Evolutionary conservation across 257 asterid genomes (phyloP).

Genomic region (Handroanthus guayacan): DNA sequence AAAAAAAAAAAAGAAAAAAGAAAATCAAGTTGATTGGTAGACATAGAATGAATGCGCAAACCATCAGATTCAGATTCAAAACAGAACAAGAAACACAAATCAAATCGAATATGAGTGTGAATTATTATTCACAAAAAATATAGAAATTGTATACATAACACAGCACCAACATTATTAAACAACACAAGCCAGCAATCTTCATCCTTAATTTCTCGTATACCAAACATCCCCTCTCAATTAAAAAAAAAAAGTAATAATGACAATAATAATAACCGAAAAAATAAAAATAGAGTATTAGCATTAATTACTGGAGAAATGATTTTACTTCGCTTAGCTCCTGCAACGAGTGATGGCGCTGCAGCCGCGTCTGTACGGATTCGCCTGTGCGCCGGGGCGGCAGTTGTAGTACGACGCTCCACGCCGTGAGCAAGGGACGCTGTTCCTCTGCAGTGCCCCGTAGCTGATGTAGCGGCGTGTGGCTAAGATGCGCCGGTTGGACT

Average conservation of each 20-base stretch:
- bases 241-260: not conserved
- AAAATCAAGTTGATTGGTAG: not conserved
- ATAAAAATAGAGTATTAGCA: conserved; percentile 1
- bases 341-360: conserved; percentile 94
- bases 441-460: conserved; percentile 93
- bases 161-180: conserved; percentile 25
- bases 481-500: conserved; percentile 78
- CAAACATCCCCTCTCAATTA: conserved; percentile 31
- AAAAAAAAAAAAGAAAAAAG: not conserved
- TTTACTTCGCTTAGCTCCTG: conserved; percentile 50
- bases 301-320: conserved; percentile 29
- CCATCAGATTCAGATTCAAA: not conserved
- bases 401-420: conserved; percentile 96
- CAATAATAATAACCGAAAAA: not conserved
- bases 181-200: conserved; percentile 23
- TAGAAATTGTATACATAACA: conserved; percentile 17
- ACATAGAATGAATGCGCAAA: not conserved
- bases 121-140: conserved; percentile 45
- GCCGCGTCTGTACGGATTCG: conserved; percentile 88
- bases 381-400: conserved; percentile 92
- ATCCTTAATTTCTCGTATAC: conserved; percentile 36
- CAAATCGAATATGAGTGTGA: conserved; percentile 6
- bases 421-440: conserved; percentile 87
- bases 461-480: conserved; percentile 74
- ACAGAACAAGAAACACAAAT: not conserved